These are phyloP conservation scores for Trichophyton rubrum DNA, from an alignment of 2,329 filamentous ascomycete species.

Conservation along the genomic window DNA sequence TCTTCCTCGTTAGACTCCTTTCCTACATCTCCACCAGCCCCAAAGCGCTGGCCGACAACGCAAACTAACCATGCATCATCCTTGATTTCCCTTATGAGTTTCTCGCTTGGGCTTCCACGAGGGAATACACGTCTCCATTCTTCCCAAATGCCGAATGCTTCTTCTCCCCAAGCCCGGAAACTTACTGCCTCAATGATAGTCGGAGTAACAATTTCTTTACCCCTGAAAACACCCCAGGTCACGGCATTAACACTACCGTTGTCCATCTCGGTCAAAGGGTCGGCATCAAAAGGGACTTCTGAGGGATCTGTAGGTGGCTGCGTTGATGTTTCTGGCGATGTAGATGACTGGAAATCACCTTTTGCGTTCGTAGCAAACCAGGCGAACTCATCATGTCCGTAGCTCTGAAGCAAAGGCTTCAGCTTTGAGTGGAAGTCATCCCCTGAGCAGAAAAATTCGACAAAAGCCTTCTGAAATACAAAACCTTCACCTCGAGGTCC, in stretches of 20 bases:
- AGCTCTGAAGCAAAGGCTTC: conserved; percentile 46
- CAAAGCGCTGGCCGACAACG: conserved; percentile 37
- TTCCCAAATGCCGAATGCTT: conserved; percentile 88
- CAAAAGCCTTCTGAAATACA: conserved; percentile 96
- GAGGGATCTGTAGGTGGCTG: conserved; percentile 8
- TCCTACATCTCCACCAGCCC: conserved; percentile 28
- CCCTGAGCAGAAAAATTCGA: conserved; percentile 80
- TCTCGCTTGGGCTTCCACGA: conserved; percentile 56
- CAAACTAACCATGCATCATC: conserved; percentile 80
- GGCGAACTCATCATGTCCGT: conserved; percentile 56
- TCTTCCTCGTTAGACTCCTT: conserved; percentile 29
- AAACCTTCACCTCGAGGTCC: conserved; percentile 75
- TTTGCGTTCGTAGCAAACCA: conserved; percentile 75
- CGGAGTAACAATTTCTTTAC: conserved; percentile 90
- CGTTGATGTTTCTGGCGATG: conserved; percentile 21
- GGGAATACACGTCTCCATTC: conserved; percentile 89
- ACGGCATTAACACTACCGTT: conserved; percentile 70
- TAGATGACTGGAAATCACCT: conserved; percentile 63
- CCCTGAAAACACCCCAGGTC: conserved; percentile 90
- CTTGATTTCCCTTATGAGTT: conserved; percentile 54
- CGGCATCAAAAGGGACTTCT: conserved; percentile 31
- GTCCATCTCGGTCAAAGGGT: conserved; percentile 30
- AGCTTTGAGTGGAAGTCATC: conserved; percentile 56
- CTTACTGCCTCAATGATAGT: conserved; percentile 95
- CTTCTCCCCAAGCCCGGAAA: conserved; percentile 87